Evolutionary conservation across 2,329 filamentous ascomycete genomes (phyloP).

Genomic region (Pestalotiopsis sp.): DNA sequence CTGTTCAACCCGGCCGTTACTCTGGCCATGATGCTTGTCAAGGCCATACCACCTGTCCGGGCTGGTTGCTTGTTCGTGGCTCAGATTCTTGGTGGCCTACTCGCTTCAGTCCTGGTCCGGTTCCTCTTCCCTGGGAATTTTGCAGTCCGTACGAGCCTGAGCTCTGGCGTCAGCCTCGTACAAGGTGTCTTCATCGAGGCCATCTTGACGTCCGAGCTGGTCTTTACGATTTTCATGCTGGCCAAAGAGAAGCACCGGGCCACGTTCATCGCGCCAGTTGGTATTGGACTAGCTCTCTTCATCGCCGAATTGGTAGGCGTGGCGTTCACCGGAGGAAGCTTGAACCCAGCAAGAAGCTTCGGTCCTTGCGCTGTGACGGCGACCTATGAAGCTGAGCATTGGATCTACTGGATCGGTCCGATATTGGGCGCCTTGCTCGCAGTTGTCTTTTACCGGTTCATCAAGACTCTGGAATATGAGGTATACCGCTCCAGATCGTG

Average conservation of each 20-base stretch:
- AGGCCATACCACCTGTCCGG: slow-evolving; percentile 15
- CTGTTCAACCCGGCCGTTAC: slow-evolving; percentile 25
- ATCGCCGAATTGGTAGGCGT: slow-evolving; percentile 49
- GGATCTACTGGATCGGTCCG: slow-evolving; percentile 35
- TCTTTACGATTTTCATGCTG: slow-evolving; percentile 61
- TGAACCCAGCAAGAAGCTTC: slow-evolving; percentile 51
- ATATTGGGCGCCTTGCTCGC: slow-evolving; percentile 36
- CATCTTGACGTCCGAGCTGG: slow-evolving; percentile 55
- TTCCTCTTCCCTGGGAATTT: slow-evolving; percentile 49
- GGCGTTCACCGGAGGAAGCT: slow-evolving; percentile 50
- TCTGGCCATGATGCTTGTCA: slow-evolving; percentile 22
- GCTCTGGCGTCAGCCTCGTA: slow-evolving; percentile 42
- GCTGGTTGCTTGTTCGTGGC: slow-evolving; percentile 18
- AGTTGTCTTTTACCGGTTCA: slow-evolving; percentile 41
- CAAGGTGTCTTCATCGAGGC: slow-evolving; percentile 60
- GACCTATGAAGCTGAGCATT: slow-evolving; percentile 28
- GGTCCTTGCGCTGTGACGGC: slow-evolving; percentile 47
- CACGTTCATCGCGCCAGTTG: slow-evolving; percentile 64
- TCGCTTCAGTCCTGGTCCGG: slow-evolving; percentile 37
- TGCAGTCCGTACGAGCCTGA: slow-evolving; percentile 50
- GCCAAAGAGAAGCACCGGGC: slow-evolving; percentile 65
- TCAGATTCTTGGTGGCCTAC: slow-evolving; percentile 21
- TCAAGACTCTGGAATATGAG: slow-evolving; percentile 44
- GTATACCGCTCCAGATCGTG: slow-evolving; percentile 19
- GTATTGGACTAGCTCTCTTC: slow-evolving; percentile 65